These are phyloP conservation scores for Nannochloris sp. DNA, from an alignment of 139 green algal species.

Conservation along the genomic window DNA sequence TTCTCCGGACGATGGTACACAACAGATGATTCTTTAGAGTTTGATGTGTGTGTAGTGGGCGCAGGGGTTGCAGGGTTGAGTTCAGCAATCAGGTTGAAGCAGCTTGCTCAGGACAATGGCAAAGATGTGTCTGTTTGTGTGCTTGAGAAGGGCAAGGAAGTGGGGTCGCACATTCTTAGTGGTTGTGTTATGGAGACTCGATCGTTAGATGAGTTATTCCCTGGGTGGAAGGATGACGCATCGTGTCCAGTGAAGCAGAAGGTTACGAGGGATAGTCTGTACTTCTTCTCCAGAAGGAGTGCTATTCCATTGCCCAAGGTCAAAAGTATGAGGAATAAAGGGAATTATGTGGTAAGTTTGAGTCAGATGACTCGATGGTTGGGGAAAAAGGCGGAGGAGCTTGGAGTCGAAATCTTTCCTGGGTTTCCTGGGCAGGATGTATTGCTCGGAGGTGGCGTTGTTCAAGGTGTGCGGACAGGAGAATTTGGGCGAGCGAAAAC, in stretches of 20 bases:
- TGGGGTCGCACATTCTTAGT: conserved; percentile 78
- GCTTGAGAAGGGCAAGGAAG: conserved; percentile 81
- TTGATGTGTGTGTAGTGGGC: conserved; percentile 84
- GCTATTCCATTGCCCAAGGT: conserved; percentile 47
- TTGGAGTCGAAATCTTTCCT: conserved; percentile 83
- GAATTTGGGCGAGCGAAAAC: conserved; percentile 73
- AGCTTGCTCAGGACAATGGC: conserved; percentile 51
- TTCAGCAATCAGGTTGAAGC: conserved; percentile 80
- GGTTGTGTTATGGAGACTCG: conserved; percentile 82
- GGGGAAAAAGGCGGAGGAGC: conserved; percentile 57
- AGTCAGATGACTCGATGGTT: conserved; percentile 67
- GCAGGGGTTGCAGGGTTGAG: conserved; percentile 79
- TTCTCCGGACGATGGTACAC: too few relatives aligned
- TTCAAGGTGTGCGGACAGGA: conserved; percentile 65
- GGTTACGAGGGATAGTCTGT: conserved; percentile 40
- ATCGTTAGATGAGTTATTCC: conserved; percentile 80
- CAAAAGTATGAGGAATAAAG: conserved; percentile 70
- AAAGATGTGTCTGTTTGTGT: conserved; percentile 80
- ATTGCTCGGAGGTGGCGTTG: conserved; percentile 42
- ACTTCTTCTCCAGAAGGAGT: conserved; percentile 27
- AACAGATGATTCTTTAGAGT: conserved; percentile 21
- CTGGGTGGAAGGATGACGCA: conserved; percentile 57
- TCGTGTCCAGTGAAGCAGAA: conserved; percentile 19
- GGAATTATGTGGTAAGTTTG: conserved; percentile 82
- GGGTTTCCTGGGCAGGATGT: conserved; percentile 67